Evolutionary conservation across 352 stramenopile species (phyloP).

Genomic region (Globisporangium sylvaticum): DNA sequence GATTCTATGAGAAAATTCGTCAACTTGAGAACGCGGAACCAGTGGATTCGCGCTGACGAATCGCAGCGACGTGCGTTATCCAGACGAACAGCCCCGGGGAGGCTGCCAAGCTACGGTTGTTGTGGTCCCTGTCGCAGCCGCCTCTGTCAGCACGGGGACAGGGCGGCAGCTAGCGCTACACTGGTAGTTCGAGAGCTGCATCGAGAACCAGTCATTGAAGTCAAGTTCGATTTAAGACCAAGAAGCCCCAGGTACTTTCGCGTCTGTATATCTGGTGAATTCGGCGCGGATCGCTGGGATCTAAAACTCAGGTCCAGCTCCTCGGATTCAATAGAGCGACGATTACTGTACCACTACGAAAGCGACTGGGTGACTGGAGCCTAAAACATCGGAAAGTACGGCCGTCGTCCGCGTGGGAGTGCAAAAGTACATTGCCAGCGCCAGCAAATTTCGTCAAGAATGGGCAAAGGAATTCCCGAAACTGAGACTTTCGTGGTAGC

Average conservation of each 20-base stretch:
- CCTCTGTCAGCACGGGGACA: not conserved
- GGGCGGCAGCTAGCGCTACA: not conserved
- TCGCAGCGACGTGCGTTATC: not conserved
- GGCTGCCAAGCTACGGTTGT: not conserved
- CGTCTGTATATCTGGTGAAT: not conserved
- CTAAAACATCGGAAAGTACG: not conserved
- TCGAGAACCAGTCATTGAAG: not conserved
- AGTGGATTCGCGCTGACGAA: not conserved
- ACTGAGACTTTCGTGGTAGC: not conserved
- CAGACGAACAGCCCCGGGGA: not conserved
- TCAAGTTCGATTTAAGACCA: not conserved
- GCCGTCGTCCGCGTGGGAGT: not conserved
- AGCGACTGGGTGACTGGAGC: not conserved
- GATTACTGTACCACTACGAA: not conserved
- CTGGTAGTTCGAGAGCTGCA: not conserved
- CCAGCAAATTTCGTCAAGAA: not conserved
- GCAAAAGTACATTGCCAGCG: not conserved
- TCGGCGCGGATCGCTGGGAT: not conserved
- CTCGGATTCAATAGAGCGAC: not conserved
- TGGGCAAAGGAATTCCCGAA: not conserved
- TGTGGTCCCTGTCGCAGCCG: not conserved
- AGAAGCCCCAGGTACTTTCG: not conserved
- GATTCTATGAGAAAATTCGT: not conserved
- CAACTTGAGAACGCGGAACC: not conserved
- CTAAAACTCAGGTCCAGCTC: not conserved